Evolutionary conservation across 352 stramenopile species (phyloP), one percentile per base, ranked within the genome.

Genomic region (Phytophthora podocarpi): DNA sequence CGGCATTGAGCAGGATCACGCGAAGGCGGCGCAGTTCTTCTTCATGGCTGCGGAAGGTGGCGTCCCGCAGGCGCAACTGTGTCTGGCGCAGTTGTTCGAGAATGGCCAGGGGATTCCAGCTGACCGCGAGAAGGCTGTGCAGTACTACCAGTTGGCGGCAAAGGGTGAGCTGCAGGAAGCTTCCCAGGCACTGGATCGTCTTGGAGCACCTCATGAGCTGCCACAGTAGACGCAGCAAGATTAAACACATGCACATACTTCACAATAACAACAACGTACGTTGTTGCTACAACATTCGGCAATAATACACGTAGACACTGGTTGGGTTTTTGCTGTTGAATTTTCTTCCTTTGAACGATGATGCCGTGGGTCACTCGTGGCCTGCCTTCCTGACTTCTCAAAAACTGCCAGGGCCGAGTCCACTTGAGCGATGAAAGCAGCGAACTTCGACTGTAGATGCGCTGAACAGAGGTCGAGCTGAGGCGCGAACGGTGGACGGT

Each of bases 41-140:
- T 73, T 94, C 41, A 68, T 89, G 2, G 85, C 83, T 15, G 85
- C 91, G 16, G 66, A 75, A 46, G 72, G 68, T 16, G 80, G 76
- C 18, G 45, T 92, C 7, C 71, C 76, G 2, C 70, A 89, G 43
- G 87, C 85, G 43, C 87, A 93, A 52, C 58, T 93, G 10, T 92
- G 84, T 67, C 65, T 95, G 24, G 87, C 73, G 16, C 82, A 91
- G 63, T 70, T 93, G 46, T 91, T 90, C 56, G 85, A 95, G 42
- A 70, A 49, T 23, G 83, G 82, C 11, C 59, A 80, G 10, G 82
- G 79, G 34, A 64, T 93, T 20, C 45, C 64, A 0, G 57, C 57
- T 16, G 73, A 94, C 37, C 52, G 42, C 10, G 61, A 59, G 12
- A 95, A 94, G 56, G 87, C 87, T 3, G 59, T 91, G 48, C 67